Evolutionary conservation across 345 rosid species (phyloP), one percentile per base, ranked within the genome.

Genomic region (Arabis alpina): DNA sequence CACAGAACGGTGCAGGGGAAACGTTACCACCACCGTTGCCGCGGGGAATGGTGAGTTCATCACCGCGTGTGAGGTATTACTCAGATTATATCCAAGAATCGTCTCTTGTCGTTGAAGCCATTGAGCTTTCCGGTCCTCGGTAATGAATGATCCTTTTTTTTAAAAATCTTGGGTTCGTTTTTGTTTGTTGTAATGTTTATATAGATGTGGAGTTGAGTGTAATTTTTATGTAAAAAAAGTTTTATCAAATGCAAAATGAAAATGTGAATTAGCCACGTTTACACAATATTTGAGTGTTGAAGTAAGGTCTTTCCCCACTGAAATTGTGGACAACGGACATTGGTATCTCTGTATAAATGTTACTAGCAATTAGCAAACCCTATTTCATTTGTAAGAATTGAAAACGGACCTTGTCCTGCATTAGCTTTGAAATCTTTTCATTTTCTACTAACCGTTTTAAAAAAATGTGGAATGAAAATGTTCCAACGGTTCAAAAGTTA

Each of bases 81-180:
- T 86, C 93, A 0, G 96, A 93, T 75, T 88, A 73, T 52, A 88
- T 93, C 37, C 96, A 93, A 65, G 98, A 93, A 69, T 88, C 96
- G 9, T 93, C 97, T 32, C 93, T 93, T 30, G 92, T 90, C 34
- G 70, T 90, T 2, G 98, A 93, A 82, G 98, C 97, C 47, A 90
- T 93, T 89, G 98, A 93, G 82, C 98, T 93, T 61, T 93, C 98
- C 0, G 98, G 98, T 5, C 98, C 98, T 36, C 75, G 98, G 75
- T 93, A 82, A 88, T 54, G 44, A 10, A 36, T 34, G 19, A 9
- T 8, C 28, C 27, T 3, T 4, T 25, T 14, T 11, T 3, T 50
- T 37, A 5, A 34, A 34, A 6, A 24, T 48, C 30, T 47, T 62
- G 28, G 25, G 61, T 52, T 68, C 82, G 89, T 3, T 87, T 86